Conservation (phyloP, 2,329 filamentous ascomycete genomes). For the Sphaerulina vaccinii region DNA sequence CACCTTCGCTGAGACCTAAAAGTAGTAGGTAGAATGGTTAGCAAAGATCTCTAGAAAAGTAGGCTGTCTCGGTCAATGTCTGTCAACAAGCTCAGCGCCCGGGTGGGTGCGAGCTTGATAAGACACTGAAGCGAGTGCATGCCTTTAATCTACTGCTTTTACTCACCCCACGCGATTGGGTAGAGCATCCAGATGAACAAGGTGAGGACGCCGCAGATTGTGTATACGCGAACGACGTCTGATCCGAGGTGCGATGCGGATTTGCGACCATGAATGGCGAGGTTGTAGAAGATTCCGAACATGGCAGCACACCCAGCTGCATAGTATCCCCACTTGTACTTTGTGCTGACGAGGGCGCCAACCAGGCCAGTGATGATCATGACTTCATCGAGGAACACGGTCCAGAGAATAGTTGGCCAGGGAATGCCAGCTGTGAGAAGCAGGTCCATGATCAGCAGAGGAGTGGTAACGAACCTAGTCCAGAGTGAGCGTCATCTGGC, state of each 20-base stretch:
- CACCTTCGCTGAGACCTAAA: conserved; percentile 59
- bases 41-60: too few relatives aligned
- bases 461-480: conserved; percentile 54
- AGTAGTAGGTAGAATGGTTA: too few relatives aligned
- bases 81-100: too few relatives aligned
- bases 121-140: too few relatives aligned
- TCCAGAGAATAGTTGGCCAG: conserved; percentile 61
- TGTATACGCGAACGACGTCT: conserved; percentile 51
- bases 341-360: conserved; percentile 58
- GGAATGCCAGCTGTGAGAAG: conserved; percentile 61
- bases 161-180: conserved; percentile 61
- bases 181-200: conserved; percentile 60
- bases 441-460: conserved; percentile 58
- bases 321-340: conserved; percentile 59
- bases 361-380: conserved; percentile 64
- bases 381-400: conserved; percentile 58
- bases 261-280: conserved; percentile 49
- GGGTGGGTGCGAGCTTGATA: too few relatives aligned
- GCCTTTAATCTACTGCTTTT: too few relatives aligned
- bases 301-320: conserved; percentile 44
- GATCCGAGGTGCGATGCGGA: conserved; percentile 54
- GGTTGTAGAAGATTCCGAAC: conserved; percentile 51
- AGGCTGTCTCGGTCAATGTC: too few relatives aligned
- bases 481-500: neutral
- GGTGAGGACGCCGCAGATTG: conserved; percentile 54